A percentile compares a stretch with the other conserved stretches of the same genome.
Evolutionary conservation across 78 protist species (phyloP).

Genomic region (Mantamonas sphyraenae): DNA sequence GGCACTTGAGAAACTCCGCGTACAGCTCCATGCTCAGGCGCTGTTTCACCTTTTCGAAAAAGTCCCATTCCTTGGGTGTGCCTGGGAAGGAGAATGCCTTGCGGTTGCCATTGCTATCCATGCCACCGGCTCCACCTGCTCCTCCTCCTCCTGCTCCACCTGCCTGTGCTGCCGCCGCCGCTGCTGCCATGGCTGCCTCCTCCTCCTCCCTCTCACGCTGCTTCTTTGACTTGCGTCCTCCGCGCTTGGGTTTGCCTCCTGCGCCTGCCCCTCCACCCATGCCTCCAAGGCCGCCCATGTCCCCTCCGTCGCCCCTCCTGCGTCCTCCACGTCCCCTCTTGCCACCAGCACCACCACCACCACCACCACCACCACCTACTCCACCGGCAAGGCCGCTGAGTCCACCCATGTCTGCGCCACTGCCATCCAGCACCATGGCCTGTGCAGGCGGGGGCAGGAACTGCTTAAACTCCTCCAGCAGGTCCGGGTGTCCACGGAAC

Average conservation of each 20-base stretch:
- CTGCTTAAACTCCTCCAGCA: slow-evolving; percentile 78
- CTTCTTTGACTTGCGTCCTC: not conserved
- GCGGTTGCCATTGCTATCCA: not conserved
- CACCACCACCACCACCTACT: not conserved
- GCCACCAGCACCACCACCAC: not conserved
- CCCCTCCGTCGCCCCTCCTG: not conserved
- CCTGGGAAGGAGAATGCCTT: not conserved
- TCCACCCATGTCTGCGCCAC: no score
- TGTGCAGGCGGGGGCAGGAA: slow-evolving; percentile 83
- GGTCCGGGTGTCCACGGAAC: slow-evolving; percentile 67
- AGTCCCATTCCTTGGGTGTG: not conserved
- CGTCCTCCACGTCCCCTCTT: not conserved
- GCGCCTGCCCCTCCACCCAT: no score
- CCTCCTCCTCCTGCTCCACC: not conserved
- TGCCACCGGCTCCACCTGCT: not conserved
- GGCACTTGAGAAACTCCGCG: slow-evolving; percentile 66
- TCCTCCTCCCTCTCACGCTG: not conserved
- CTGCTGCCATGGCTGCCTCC: slow-evolving; percentile 14
- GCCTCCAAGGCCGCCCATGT: no score
- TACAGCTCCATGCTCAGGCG: slow-evolving; percentile 18
- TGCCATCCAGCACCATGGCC: not conserved
- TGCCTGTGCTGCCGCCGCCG: not conserved
- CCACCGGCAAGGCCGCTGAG: no score
- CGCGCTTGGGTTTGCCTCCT: no score
- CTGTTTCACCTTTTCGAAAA: not conserved